Evolutionary conservation across 768 basidiomycete species (phyloP), one percentile per base, ranked within the genome.

Genomic region (Trametes elegans): DNA sequence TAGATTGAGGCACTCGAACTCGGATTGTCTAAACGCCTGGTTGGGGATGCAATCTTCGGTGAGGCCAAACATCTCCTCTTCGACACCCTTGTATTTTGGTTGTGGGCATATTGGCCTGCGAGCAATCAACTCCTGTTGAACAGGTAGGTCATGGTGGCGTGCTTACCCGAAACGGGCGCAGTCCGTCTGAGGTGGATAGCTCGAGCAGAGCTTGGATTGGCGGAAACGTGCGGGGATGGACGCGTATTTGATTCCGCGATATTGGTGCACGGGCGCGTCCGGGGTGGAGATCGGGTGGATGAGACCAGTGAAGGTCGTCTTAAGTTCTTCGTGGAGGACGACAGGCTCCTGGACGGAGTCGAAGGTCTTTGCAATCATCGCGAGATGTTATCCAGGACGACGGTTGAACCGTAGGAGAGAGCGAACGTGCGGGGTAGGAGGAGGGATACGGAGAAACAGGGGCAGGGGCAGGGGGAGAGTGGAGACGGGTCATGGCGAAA

Each of bases 1-100:
- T 56, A 91, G 68, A 65, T 90, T 91, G 21, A 90, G 74, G 68
- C 89, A 91, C 48, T 88, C 85, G 32, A 90, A 88, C 68, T 91
- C 89, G 66, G 88, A 79, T 46, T 87, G 83, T 59, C 76, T 76
- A 31, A 87, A 70, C 11, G 69, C 62, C 65, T 86, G 84, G 43
- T 72, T 69, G 0, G 85, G 83, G 7, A 80, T 70, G 28, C 79
- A 77, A 10, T 76, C 74, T 19, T 77, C 75, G 11, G 79, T 66
- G 16, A 88, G 70, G 38, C 82, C 82, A 35, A 88, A 82, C 11
- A 90, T 68, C 23, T 80, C 73, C 44, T 86, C 85, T 55, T 89
- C 87, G 44, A 79, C 61, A 23, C 73, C 70, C 62, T 71, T 76
- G 48, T 66, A 70, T 48, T 73, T 73, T 32, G 74, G 66, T 66